These are phyloP conservation scores for Podaxis sp. DNA, from an alignment of 768 basidiomycete species.

Conservation along the genomic window DNA sequence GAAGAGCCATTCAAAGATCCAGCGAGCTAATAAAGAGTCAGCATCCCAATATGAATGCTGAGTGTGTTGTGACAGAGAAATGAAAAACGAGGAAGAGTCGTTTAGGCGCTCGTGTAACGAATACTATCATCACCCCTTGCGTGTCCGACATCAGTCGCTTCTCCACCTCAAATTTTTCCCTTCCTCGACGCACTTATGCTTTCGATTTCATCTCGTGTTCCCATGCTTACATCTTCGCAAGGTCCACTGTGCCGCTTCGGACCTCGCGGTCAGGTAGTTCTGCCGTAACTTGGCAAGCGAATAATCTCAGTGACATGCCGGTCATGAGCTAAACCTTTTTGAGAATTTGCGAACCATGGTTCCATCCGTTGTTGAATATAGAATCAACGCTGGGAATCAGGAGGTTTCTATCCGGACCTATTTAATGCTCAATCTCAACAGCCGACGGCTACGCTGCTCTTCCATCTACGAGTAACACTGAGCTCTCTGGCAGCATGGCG, in stretches of 20 bases:
- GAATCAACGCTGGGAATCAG: too few relatives aligned
- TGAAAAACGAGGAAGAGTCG: not conserved
- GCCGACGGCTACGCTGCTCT: not conserved
- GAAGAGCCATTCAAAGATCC: constrained; percentile 25
- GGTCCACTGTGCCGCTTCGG: not conserved
- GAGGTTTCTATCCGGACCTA: too few relatives aligned
- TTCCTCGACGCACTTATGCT: not conserved
- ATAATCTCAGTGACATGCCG: not conserved
- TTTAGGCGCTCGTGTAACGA: not conserved
- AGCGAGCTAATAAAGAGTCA: constrained; percentile 1
- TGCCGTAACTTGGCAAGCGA: not conserved
- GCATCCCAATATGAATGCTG: constrained; percentile 7
- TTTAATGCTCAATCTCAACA: not conserved
- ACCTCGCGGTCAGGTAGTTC: not conserved
- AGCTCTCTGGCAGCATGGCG: not conserved
- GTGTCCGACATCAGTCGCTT: not conserved
- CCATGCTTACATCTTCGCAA: not conserved
- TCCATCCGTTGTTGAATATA: not conserved
- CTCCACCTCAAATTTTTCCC: not conserved
- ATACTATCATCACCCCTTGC: not conserved
- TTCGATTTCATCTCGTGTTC: not conserved
- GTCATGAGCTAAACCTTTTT: not conserved
- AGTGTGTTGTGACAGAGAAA: constrained; percentile 1
- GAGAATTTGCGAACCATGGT: not conserved
- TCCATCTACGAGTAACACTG: not conserved